A percentile compares a stretch with the other conserved stretches of the same genome.
phyloP scores from a whole-genome alignment of 139 green algal species.

The Raphidocelis subcapitata region DNA sequence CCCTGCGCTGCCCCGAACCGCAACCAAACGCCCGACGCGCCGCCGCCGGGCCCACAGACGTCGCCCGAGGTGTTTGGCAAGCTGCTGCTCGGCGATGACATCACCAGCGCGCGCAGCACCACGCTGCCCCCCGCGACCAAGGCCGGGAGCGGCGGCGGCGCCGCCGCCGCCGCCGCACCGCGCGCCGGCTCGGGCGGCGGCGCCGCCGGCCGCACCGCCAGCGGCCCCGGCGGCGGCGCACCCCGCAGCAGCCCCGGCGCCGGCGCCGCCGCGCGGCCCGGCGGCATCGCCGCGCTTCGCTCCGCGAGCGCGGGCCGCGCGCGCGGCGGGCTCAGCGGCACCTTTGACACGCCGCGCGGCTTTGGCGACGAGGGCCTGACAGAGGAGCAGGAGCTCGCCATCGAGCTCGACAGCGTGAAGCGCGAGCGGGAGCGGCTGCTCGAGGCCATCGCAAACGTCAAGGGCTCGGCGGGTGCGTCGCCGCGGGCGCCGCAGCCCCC shows the following conservation, averaged over 20 bases:
- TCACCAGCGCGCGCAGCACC: slow-evolving; percentile 26
- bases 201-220: too few relatives aligned
- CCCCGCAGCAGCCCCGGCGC: slow-evolving; percentile 6
- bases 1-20: too few relatives aligned
- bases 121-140: background rate
- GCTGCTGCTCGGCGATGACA: slow-evolving; percentile 54
- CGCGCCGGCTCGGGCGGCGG: too few relatives aligned
- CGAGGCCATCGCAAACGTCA: slow-evolving; percentile 65
- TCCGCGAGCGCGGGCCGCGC: too few relatives aligned
- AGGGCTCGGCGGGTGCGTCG: slow-evolving; percentile 44
- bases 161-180: background rate
- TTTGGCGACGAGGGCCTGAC: slow-evolving; percentile 67
- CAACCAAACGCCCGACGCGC: too few relatives aligned
- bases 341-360: slow-evolving; percentile 40
- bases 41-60: slow-evolving; percentile 45
- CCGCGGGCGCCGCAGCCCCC: background rate
- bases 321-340: too few relatives aligned
- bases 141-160: background rate
- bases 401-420: slow-evolving; percentile 82
- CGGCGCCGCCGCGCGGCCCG: background rate
- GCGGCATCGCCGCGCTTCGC: slow-evolving; percentile 6
- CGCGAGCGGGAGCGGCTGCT: slow-evolving; percentile 72
- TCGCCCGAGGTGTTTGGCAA: slow-evolving; percentile 57
- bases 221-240: too few relatives aligned
- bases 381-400: slow-evolving; percentile 69